These are phyloP conservation scores for Colletotrichum falcatum DNA, from an alignment of 2,329 filamentous ascomycete genomes.

Conservation along the genomic window DNA sequence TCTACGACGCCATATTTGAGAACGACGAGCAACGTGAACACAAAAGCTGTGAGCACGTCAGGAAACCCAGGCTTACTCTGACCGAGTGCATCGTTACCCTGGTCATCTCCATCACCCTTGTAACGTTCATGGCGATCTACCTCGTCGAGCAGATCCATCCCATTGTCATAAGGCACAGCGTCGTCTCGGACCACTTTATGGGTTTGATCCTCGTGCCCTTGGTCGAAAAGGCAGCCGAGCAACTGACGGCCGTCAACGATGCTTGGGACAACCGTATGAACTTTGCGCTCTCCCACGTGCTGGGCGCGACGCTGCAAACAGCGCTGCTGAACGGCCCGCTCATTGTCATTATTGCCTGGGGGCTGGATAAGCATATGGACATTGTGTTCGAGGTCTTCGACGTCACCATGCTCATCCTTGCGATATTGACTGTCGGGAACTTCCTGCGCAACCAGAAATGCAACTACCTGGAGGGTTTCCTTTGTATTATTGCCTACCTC, in stretches of 20 bases:
- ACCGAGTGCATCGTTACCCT: conserved; percentile 78
- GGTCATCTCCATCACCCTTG: conserved; percentile 72
- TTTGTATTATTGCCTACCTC: conserved; percentile 79
- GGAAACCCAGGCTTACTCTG: conserved; percentile 78
- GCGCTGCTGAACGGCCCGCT: conserved; percentile 89
- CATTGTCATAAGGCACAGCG: conserved; percentile 59
- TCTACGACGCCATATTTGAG: conserved; percentile 81
- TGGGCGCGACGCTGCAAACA: conserved; percentile 90
- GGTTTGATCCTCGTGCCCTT: conserved; percentile 83
- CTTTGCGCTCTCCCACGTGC: conserved; percentile 85
- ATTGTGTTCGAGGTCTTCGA: conserved; percentile 91
- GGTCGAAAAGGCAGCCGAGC: conserved; percentile 88
- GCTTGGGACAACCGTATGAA: conserved; percentile 88
- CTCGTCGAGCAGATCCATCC: conserved; percentile 78
- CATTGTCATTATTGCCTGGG: conserved; percentile 87
- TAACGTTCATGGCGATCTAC: conserved; percentile 80
- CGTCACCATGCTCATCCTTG: conserved; percentile 81
- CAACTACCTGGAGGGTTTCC: conserved; percentile 88
- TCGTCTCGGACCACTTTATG: conserved; percentile 68
- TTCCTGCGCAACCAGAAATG: conserved; percentile 90
- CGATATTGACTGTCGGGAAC: conserved; percentile 87
- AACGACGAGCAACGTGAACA: conserved; percentile 75
- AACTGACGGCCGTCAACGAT: conserved; percentile 86
- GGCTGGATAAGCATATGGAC: conserved; percentile 76
- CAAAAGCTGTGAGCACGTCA: conserved; percentile 70